Evolutionary conservation across 2,329 filamentous ascomycete genomes (phyloP).

Genomic region (Ophiobolus disseminans): DNA sequence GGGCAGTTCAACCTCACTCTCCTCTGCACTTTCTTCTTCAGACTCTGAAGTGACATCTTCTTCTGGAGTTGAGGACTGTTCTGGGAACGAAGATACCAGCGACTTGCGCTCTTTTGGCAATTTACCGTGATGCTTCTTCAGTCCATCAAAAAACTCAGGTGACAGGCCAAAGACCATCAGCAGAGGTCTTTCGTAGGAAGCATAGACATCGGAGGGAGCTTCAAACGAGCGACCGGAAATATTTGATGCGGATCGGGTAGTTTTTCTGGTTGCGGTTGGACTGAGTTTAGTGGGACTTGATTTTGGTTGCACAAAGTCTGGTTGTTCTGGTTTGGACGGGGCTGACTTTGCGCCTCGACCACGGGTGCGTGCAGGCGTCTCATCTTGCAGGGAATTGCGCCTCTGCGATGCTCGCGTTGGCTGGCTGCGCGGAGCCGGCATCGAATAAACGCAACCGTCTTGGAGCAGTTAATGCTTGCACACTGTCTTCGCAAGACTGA

Average conservation of each 20-base stretch:
- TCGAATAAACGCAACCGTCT: constrained; percentile 14
- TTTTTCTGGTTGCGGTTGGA: constrained; percentile 39
- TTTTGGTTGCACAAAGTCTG: constrained; percentile 33
- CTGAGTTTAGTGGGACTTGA: constrained; percentile 34
- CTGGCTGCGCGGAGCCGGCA: constrained; percentile 35
- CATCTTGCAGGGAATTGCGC: constrained; percentile 42
- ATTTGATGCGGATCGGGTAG: constrained; percentile 46
- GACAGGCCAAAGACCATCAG: constrained; percentile 46
- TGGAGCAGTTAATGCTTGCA: constrained; percentile 14
- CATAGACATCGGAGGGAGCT: constrained; percentile 37
- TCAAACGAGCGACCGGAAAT: constrained; percentile 43
- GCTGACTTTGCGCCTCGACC: constrained; percentile 41
- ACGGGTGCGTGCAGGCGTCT: constrained; percentile 42
- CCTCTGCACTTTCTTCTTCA: constrained; percentile 27
- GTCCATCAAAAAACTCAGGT: constrained; percentile 40
- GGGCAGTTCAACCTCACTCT: constrained; percentile 34
- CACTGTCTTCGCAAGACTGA: constrained; percentile 6
- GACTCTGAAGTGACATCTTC: constrained; percentile 28
- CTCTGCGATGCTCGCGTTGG: constrained; percentile 39
- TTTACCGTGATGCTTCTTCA: constrained; percentile 39
- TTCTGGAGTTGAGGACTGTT: constrained; percentile 22
- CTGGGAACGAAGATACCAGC: constrained; percentile 18
- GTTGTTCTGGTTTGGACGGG: constrained; percentile 35
- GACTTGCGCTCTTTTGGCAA: constrained; percentile 32
- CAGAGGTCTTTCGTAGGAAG: constrained; percentile 40